A percentile compares a stretch with the other conserved stretches of the same genome.
Conservation (phyloP, 139 green algal species). For the Gonium pectorale region DNA sequence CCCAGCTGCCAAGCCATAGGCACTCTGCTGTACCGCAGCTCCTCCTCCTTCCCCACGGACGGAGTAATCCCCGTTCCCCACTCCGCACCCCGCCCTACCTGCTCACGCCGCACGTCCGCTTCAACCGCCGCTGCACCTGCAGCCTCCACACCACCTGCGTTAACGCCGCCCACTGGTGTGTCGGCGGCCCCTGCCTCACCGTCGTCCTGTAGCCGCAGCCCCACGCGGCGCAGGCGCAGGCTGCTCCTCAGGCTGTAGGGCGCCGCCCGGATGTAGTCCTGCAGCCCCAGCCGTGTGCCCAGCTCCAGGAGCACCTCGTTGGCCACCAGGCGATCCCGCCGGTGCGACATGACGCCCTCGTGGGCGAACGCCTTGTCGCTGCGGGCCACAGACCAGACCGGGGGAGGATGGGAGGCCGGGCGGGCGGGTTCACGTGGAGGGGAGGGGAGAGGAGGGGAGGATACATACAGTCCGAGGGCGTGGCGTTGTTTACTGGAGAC, state of each 20-base stretch:
- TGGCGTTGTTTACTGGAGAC: too few relatives aligned
- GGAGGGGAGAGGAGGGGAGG: too few relatives aligned
- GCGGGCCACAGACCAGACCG: neutral
- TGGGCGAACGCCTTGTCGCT: neutral
- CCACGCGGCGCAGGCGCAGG: neutral
- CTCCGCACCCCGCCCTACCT: neutral
- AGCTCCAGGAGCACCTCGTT: neutral
- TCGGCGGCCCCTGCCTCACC: too few relatives aligned
- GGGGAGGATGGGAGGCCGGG: neutral
- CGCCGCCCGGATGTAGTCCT: constrained; percentile 1
- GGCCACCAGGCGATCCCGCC: constrained; percentile 4
- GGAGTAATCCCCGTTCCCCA: neutral
- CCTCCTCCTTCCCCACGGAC: neutral
- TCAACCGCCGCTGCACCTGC: neutral
- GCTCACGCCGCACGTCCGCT: neutral
- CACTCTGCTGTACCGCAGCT: too few relatives aligned
- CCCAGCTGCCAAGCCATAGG: too few relatives aligned
- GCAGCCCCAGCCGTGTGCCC: neutral
- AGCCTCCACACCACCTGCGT: neutral
- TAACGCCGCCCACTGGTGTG: neutral
- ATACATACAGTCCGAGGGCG: too few relatives aligned
- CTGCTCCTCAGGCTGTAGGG: neutral
- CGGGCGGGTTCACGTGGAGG: neutral
- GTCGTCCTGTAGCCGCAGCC: neutral
- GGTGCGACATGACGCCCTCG: constrained; percentile 21